Conservation (phyloP, 495 filamentous ascomycete genomes). For the Pyrenopolyporus hunteri region DNA sequence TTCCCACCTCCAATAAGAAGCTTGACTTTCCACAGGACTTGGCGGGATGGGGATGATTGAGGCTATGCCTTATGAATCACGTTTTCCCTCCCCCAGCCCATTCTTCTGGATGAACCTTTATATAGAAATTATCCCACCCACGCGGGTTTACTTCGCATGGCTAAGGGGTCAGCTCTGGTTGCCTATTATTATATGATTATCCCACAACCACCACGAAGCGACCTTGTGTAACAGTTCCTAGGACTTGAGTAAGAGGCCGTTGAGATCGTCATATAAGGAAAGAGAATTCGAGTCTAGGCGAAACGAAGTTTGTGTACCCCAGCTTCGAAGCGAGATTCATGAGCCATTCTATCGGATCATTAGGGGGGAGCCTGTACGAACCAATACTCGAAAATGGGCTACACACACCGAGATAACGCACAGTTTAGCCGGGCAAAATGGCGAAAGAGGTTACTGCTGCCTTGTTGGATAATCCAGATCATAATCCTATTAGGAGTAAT, state of each 20-base stretch:
- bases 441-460: conserved; percentile 48
- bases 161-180: conserved; percentile 2
- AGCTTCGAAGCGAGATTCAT: not conserved
- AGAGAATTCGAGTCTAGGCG: not conserved
- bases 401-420: conserved; percentile 49
- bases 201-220: too few species aligned
- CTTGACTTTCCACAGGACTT: conserved; percentile 17
- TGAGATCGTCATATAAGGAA: not conserved
- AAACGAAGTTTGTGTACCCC: not conserved
- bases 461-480: conserved; percentile 51
- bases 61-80: conserved; percentile 26
- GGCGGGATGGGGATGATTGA: conserved; percentile 24
- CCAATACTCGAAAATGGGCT: conserved; percentile 33
- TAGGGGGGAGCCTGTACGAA: not conserved
- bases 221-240: too few species aligned
- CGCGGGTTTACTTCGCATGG: conserved; percentile 9
- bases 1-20: conserved; percentile 6
- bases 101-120: conserved; percentile 9
- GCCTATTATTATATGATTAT: conserved; percentile 8
- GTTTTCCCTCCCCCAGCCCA: conserved; percentile 11
- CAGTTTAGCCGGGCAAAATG: conserved; percentile 51
- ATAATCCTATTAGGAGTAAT: conserved; percentile 47
- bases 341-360: not conserved
- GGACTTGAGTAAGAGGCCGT: too few species aligned
- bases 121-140: conserved; percentile 19